A percentile compares a stretch with the other conserved stretches of the same genome.
Conservation (phyloP, 768 basidiomycete species). For the Suillus paluster region DNA sequence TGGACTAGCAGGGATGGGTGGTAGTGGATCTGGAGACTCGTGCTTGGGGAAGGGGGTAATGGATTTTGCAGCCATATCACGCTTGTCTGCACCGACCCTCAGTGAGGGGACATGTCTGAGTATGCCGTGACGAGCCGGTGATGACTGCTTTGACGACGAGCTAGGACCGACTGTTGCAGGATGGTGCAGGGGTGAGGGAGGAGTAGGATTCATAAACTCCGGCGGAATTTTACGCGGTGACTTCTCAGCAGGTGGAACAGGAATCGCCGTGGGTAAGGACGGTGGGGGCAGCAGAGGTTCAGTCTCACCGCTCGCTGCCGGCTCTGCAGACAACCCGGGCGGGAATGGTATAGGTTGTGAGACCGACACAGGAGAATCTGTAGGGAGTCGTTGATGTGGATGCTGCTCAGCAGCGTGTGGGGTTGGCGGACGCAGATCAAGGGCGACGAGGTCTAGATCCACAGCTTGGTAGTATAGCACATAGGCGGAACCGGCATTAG, state of each 20-base stretch:
- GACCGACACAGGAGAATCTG: slow-evolving; percentile 30
- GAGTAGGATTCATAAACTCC: slow-evolving; percentile 22
- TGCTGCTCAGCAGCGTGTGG: slow-evolving; percentile 24
- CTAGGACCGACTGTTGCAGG: slow-evolving; percentile 16
- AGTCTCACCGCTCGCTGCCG: slow-evolving; percentile 19
- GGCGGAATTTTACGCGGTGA: slow-evolving; percentile 30
- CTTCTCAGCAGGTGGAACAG: slow-evolving; percentile 15
- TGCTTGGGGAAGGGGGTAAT: slow-evolving; percentile 24
- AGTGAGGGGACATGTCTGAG: slow-evolving; percentile 30
- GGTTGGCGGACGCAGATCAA: slow-evolving; percentile 61
- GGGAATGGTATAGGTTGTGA: slow-evolving; percentile 34
- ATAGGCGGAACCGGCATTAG: slow-evolving; percentile 85
- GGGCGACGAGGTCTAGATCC: slow-evolving; percentile 74
- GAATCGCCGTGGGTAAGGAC: slow-evolving; percentile 22
- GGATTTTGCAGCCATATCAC: slow-evolving; percentile 17
- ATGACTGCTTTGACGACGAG: slow-evolving; percentile 22
- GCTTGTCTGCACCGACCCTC: slow-evolving; percentile 25
- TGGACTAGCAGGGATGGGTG: slow-evolving; percentile 32
- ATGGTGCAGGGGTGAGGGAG: slow-evolving; percentile 13
- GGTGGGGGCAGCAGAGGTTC: slow-evolving; percentile 25
- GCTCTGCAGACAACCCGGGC: slow-evolving; percentile 40
- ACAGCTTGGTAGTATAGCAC: slow-evolving; percentile 96
- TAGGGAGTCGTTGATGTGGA: slow-evolving; percentile 15
- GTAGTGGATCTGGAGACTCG: slow-evolving; percentile 17
- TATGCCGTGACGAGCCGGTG: slow-evolving; percentile 24